Conservation (phyloP, 441 rosid genomes). For the Erysimum pusillum region DNA sequence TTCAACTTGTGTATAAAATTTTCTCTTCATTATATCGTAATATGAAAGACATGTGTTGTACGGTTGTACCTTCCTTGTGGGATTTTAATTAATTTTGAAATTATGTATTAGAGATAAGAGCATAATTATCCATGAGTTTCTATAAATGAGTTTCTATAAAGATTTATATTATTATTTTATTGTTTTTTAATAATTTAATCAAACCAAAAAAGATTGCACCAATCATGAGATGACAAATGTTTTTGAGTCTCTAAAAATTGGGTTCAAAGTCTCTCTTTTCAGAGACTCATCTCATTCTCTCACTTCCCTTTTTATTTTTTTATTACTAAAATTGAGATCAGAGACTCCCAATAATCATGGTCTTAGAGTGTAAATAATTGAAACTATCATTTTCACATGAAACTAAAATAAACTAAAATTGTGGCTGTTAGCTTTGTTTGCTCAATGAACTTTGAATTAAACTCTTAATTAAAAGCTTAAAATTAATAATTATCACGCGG, state of each 20-base stretch:
- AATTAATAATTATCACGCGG: conserved; percentile 13
- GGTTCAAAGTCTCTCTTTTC: too few relatives aligned
- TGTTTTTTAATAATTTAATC: too few relatives aligned
- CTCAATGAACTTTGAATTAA: background rate
- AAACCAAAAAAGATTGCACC: too few relatives aligned
- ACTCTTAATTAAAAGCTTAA: background rate
- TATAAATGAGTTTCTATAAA: too few relatives aligned
- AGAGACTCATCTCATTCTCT: too few relatives aligned
- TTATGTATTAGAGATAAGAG: background rate
- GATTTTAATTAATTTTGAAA: conserved; percentile 4
- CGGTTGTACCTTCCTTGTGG: conserved; percentile 4
- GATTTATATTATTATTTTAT: too few relatives aligned
- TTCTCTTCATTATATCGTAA: background rate
- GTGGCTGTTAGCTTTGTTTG: conserved; percentile 5
- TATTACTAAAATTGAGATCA: too few relatives aligned
- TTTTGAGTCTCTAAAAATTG: too few relatives aligned
- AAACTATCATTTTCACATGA: conserved; percentile 27
- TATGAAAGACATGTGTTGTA: background rate
- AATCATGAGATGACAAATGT: too few relatives aligned
- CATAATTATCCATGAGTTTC: too few relatives aligned
- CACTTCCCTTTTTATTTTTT: too few relatives aligned
- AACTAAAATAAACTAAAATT: conserved; percentile 6
- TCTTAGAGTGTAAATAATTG: background rate
- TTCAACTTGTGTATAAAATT: background rate
- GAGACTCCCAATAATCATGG: too few relatives aligned